A percentile compares a stretch with the other conserved stretches of the same genome.
Conservation (phyloP, 805 yeast genomes). For the Hemisphaericaspora nanyangensis region DNA sequence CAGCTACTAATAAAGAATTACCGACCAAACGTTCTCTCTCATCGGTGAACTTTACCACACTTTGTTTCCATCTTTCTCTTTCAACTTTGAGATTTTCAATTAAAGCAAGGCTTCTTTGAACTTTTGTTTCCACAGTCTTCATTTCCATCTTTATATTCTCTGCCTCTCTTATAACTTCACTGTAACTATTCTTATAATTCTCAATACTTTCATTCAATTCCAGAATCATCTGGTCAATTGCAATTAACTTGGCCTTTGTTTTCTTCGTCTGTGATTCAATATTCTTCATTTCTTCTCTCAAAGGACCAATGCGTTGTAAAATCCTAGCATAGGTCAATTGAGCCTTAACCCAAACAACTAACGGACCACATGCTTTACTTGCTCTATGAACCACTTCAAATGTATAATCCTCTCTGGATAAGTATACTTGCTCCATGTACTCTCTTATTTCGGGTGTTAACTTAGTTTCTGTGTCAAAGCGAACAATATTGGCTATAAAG, state of each 20-base stretch:
- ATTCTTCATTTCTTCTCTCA: constrained; percentile 56
- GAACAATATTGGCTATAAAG: constrained; percentile 78
- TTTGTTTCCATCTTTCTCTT: constrained; percentile 67
- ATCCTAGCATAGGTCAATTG: constrained; percentile 77
- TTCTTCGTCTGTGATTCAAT: constrained; percentile 60
- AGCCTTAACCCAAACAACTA: constrained; percentile 84
- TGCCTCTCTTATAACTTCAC: constrained; percentile 70
- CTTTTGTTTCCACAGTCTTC: constrained; percentile 54
- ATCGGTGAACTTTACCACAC: constrained; percentile 47
- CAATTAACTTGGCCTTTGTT: constrained; percentile 65
- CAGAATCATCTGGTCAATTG: constrained; percentile 74
- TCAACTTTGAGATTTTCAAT: constrained; percentile 65
- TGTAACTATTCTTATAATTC: constrained; percentile 61
- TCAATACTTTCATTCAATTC: constrained; percentile 73
- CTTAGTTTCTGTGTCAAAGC: constrained; percentile 60
- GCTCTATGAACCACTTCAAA: constrained; percentile 80
- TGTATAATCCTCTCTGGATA: constrained; percentile 61
- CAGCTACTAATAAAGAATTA: constrained; percentile 59
- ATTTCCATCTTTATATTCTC: constrained; percentile 74
- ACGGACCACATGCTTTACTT: constrained; percentile 92
- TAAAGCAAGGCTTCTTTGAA: constrained; percentile 57
- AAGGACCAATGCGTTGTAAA: constrained; percentile 68
- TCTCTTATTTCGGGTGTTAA: constrained; percentile 51
- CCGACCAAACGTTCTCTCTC: constrained; percentile 55
- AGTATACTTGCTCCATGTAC: constrained; percentile 55